phyloP scores from a whole-genome alignment of 169 alveolate species.

The Plasmodium vivax region DNA sequence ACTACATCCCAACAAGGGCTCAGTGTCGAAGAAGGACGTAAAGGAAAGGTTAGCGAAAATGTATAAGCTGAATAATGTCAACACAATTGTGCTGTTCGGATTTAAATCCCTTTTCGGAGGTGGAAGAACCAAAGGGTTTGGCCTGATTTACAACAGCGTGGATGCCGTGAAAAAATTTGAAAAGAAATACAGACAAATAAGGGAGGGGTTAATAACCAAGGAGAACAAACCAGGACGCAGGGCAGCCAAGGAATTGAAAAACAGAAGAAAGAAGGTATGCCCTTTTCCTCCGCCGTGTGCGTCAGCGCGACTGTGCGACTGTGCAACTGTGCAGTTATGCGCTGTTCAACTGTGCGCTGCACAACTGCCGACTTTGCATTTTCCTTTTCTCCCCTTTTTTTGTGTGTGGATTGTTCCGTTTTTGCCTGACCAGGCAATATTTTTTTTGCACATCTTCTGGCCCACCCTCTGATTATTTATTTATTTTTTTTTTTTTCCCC shows the following conservation, averaged over 20 bases:
- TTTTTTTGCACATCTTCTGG: not conserved
- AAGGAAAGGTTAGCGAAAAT: constrained; percentile 91
- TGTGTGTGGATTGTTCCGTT: not conserved
- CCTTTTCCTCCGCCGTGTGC: not conserved
- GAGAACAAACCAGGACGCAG: constrained; percentile 87
- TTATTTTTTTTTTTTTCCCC: constrained; percentile 1
- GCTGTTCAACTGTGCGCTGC: no score
- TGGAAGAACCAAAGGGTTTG: constrained; percentile 96
- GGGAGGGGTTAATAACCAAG: constrained; percentile 89
- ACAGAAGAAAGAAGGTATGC: constrained; percentile 90
- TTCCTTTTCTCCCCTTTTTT: constrained; percentile 9
- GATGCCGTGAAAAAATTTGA: constrained; percentile 92
- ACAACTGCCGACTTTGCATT: not conserved
- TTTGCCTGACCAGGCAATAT: not conserved
- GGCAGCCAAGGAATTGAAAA: constrained; percentile 90
- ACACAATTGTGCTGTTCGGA: constrained; percentile 91
- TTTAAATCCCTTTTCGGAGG: constrained; percentile 97
- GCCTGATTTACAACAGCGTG: constrained; percentile 93
- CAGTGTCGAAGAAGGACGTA: constrained; percentile 92
- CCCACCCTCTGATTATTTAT: not conserved
- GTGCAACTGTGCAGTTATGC: no score
- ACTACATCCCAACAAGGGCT: constrained; percentile 94
- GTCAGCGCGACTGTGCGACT: not conserved
- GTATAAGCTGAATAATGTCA: constrained; percentile 89
- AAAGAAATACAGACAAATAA: constrained; percentile 88